Base-by-base conservation (phyloP, 2,329 filamentous ascomycete genomes). In the Scedosporium dehoogii region DNA sequence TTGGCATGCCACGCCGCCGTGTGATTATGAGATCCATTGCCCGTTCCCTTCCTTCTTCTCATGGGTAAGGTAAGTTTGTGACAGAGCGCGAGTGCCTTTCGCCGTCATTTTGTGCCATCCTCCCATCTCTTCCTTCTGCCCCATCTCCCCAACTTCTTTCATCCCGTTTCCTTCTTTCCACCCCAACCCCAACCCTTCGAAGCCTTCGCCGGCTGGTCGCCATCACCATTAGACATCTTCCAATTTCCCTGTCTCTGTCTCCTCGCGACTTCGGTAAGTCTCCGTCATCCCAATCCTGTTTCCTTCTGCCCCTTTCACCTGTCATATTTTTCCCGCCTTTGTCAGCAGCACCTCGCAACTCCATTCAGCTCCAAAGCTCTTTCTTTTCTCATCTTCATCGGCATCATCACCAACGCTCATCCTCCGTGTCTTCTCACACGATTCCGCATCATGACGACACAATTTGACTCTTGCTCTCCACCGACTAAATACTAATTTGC, bases 61-160 rank as follows among this genome's bases (percentile, higher is more conserved):
- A 63, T 66, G 65, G 65, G 63, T 65, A 59, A 64, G 64, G 65
- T 65, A 62, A 65, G 61, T 64, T 66, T n/a, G 64, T 62, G 38
- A 65, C 68, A 69, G 68, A 63, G 65, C 58, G 44, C 25, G 59
- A 41, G 41, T 60, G 29, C 53, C 61, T 56, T 62, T 60, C 59
- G 48, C 56, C 60, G 51, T 64, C 63, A 59, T 60, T 60, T 59
- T 57, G 55, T 63, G 55, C 61, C 29, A 53, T 62, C 41, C 57
- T 55, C 64, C 63, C 64, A 48, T 53, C 53, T 64, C 62, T 41
- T 41, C 42, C 62, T 62, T 58, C 63, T 55, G 60, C 58, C 57
- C 61, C 59, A 56, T 64, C 60, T 61, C 59, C 62, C 58, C 58
- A 18, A 53, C 48, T 58, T 42, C 62, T 57, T 57, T 55, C 42